Base-by-base conservation (phyloP, 75 land plant species). In the Isoetes taiwanensis region DNA sequence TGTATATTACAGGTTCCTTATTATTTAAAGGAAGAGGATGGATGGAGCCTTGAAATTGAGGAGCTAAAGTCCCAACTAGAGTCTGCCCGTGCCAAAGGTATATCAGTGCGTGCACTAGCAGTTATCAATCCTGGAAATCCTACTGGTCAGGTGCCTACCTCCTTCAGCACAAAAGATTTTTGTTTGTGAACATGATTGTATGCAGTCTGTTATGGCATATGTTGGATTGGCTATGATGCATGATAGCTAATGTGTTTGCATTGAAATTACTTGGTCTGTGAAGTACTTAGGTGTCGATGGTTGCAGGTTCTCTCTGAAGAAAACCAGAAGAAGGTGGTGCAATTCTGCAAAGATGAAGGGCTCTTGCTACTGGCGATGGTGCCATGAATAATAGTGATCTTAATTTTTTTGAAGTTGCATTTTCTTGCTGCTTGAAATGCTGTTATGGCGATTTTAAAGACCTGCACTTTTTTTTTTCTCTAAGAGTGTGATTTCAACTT, bases 101-200 rank as follows among this genome's bases (percentile, higher is more conserved):
- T 77, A 0, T 67, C 54, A 57, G 96, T 94, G 57, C 76, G 99
- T 59, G 96, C 99, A 30, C 65, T 94, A 62, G 99, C 84, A 32
- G 86, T 94, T 29, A 94, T 94, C 63, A 94, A 94, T 68, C 99
- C 99, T 16, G 99, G 99, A 57, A 94, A 94, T 57, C 99, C 99
- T 6, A 94, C 99, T 1, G 99, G 99, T 30, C 99, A 94, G 96
- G 99, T 94, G 28, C 52, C 58, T 46, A 1, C n/a, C n/a, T n/a
- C n/a, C n/a, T n/a, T n/a, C n/a, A n/a, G n/a, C n/a, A n/a, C n/a
- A n/a, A n/a, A n/a, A n/a, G n/a, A n/a, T n/a, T n/a, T n/a, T n/a
- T n/a, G n/a, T n/a, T n/a, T n/a, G n/a, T n/a, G n/a, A n/a, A n/a
- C n/a, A n/a, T n/a, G n/a, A n/a, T n/a, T n/a, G n/a, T n/a, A n/a